Conservation (phyloP, 331 rosid genomes). For the Cydonia oblonga region DNA sequence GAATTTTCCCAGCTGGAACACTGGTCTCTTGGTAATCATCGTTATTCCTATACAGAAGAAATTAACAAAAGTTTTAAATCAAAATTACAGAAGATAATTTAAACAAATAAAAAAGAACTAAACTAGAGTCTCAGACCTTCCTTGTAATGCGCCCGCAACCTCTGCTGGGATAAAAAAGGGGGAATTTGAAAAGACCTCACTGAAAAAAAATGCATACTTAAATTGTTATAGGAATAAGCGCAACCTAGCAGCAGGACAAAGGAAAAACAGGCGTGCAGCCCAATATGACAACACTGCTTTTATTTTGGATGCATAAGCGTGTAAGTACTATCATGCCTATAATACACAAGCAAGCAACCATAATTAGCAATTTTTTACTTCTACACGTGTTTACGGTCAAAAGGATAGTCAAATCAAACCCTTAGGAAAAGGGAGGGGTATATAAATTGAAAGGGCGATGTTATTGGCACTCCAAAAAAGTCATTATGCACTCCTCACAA, state of each 20-base stretch:
- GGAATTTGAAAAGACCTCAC: conserved; percentile 79
- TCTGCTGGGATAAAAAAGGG: conserved; percentile 96
- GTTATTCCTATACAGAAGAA: conserved; percentile 34
- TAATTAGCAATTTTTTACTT: background rate
- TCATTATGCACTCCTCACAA: too few species aligned
- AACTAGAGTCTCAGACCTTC: conserved; percentile 25
- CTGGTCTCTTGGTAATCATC: conserved; percentile 70
- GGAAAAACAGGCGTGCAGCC: background rate
- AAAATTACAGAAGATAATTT: background rate
- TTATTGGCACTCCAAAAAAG: too few species aligned
- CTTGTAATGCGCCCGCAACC: conserved; percentile 57
- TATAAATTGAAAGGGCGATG: background rate
- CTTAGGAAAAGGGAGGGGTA: background rate
- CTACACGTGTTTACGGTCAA: background rate
- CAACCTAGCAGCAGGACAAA: conserved; percentile 4
- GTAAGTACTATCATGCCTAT: background rate
- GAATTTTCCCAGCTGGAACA: conserved; percentile 74
- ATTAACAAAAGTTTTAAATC: background rate
- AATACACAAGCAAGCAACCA: background rate
- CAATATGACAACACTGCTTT: background rate
- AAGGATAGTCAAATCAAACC: background rate
- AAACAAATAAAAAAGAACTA: background rate
- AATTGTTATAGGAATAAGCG: background rate
- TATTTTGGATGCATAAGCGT: background rate
- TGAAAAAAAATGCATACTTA: conserved; percentile 16